phyloP scores from a whole-genome alignment of 495 filamentous ascomycete species.

The Penicillium pulvis region DNA sequence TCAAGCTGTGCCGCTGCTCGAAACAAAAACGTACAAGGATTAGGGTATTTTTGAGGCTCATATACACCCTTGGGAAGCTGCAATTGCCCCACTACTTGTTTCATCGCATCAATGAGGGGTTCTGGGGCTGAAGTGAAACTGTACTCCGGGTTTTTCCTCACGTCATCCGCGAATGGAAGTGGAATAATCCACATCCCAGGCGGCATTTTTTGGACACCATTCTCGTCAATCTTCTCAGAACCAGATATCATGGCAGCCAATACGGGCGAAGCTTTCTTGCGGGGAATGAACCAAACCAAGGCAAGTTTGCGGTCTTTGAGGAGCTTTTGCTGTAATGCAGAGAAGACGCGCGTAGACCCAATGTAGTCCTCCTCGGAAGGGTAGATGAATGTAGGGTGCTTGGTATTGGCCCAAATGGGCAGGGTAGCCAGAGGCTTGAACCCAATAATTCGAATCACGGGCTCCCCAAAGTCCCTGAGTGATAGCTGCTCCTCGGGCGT shows the following conservation, averaged over 20 bases:
- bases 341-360: constrained; percentile 89
- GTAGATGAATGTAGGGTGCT: constrained; percentile 89
- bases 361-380: constrained; percentile 88
- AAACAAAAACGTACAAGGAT: constrained; percentile 57
- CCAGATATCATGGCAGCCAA: constrained; percentile 83
- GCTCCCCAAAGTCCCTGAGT: constrained; percentile 76
- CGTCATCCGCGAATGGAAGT: constrained; percentile 88
- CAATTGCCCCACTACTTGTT: constrained; percentile 76
- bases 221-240: constrained; percentile 63
- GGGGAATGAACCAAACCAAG: constrained; percentile 85
- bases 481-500: constrained; percentile 75
- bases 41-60: constrained; percentile 85
- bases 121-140: constrained; percentile 62
- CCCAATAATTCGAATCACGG: constrained; percentile 85
- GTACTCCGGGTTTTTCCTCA: constrained; percentile 70
- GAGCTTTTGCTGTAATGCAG: constrained; percentile 87
- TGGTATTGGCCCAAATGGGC: constrained; percentile 82
- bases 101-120: constrained; percentile 76
- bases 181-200: constrained; percentile 88
- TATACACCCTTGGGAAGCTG: constrained; percentile 87
- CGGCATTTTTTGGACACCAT: constrained; percentile 68
- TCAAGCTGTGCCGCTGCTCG: not conserved
- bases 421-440: constrained; percentile 82
- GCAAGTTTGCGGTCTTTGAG: constrained; percentile 74
- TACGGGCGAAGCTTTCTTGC: constrained; percentile 73